Conservation (phyloP, 331 rosid genomes). For the Prunus yedoensis region DNA sequence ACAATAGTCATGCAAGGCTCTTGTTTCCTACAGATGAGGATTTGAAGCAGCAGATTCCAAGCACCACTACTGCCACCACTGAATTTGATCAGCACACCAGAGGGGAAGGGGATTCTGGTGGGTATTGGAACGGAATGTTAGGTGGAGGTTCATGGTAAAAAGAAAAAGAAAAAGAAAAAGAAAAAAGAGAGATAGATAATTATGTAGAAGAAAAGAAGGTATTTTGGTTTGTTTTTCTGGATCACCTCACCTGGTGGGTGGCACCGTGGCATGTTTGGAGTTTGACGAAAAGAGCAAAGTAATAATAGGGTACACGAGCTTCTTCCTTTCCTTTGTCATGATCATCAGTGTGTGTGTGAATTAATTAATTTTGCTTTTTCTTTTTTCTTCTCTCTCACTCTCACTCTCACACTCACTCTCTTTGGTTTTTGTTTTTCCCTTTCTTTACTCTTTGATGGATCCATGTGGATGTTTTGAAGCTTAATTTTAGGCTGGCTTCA, state of each 20-base stretch:
- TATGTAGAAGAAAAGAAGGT: slow-evolving; percentile 13
- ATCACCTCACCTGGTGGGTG: slow-evolving; percentile 25
- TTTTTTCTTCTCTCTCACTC: neutral
- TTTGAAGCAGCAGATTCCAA: slow-evolving; percentile 70
- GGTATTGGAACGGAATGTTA: slow-evolving; percentile 85
- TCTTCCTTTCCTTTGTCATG: neutral
- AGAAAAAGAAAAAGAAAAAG: slow-evolving; percentile 6
- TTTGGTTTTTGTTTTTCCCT: neutral
- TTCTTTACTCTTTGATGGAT: neutral
- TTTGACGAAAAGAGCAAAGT: slow-evolving; percentile 47
- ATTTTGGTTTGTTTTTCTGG: slow-evolving; percentile 18
- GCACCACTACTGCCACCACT: slow-evolving; percentile 12
- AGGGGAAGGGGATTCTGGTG: slow-evolving; percentile 56
- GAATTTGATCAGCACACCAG: slow-evolving; percentile 50
- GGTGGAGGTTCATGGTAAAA: slow-evolving; percentile 95
- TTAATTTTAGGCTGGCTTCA: slow-evolving; percentile 40
- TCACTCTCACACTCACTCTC: neutral
- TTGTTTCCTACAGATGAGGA: slow-evolving; percentile 70
- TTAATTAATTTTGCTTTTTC: too few relatives aligned
- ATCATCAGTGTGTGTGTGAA: too few relatives aligned
- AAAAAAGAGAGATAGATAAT: neutral
- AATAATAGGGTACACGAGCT: slow-evolving; percentile 28
- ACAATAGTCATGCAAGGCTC: slow-evolving; percentile 50
- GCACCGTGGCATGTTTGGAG: slow-evolving; percentile 31
- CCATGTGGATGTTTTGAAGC: slow-evolving; percentile 36